A percentile compares a stretch with the other conserved stretches of the same genome.
Evolutionary conservation across 2,329 filamentous ascomycete genomes (phyloP).

Genomic region (Colletotrichum kahawae): DNA sequence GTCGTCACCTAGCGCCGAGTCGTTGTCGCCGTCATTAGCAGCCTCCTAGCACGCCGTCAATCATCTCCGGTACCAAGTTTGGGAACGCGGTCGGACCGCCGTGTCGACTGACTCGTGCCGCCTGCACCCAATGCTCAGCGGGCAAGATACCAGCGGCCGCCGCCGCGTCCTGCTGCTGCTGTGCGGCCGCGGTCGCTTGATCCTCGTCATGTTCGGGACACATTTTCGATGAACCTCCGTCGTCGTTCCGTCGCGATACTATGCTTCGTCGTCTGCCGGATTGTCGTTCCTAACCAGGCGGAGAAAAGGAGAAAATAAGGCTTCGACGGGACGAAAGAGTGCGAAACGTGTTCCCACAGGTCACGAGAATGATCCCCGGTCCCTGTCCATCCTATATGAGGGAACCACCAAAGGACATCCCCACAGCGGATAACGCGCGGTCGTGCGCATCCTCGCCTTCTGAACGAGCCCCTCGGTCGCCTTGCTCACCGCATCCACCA

Average conservation of each 20-base stretch:
- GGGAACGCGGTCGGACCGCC: not conserved
- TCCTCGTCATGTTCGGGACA: not conserved
- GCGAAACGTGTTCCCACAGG: not conserved
- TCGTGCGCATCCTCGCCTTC: not conserved
- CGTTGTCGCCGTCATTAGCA: slow-evolving; percentile 3
- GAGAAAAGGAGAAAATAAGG: not conserved
- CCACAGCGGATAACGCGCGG: slow-evolving; percentile 11
- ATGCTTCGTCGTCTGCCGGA: not conserved
- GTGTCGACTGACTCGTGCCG: slow-evolving; percentile 12
- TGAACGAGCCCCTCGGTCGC: not conserved
- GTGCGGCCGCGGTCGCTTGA: not conserved
- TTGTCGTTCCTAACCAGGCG: not conserved
- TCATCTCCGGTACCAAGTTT: not conserved
- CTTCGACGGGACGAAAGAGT: not conserved
- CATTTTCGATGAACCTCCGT: not conserved
- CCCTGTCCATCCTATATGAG: slow-evolving; percentile 8
- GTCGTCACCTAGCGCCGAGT: slow-evolving; percentile 21
- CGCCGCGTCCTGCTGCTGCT: not conserved
- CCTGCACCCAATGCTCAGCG: slow-evolving; percentile 17
- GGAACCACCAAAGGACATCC: not conserved
- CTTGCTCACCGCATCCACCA: slow-evolving; percentile 12
- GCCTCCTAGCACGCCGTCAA: slow-evolving; percentile 9
- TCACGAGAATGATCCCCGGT: slow-evolving; percentile 1
- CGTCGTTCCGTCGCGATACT: not conserved
- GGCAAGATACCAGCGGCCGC: slow-evolving; percentile 2